phyloP scores from a whole-genome alignment of 306 rosid species.

The Prinsepia uniflora region DNA sequence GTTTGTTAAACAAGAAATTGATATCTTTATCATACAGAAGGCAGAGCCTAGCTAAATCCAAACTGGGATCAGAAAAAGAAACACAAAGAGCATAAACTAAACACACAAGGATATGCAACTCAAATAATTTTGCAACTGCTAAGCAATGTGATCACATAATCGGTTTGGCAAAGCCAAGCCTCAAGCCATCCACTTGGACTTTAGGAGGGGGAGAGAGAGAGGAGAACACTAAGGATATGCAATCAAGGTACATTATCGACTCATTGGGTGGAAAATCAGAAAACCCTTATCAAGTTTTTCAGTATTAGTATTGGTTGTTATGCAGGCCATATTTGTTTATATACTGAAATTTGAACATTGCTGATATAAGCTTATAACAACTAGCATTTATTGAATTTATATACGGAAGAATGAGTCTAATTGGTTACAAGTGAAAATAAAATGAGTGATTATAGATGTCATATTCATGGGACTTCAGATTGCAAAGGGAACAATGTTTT shows the following conservation, averaged over 20 bases:
- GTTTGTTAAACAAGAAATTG: too few species aligned
- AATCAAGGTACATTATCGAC: slow-evolving; percentile 63
- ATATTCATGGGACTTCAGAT: too few species aligned
- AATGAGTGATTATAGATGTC: neutral
- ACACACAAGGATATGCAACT: too few species aligned
- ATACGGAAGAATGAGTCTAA: neutral
- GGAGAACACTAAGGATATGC: slow-evolving; percentile 51
- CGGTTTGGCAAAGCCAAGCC: slow-evolving; percentile 44
- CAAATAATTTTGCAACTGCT: slow-evolving; percentile 69
- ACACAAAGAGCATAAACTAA: too few species aligned
- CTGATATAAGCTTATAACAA: neutral
- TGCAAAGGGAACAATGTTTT: too few species aligned
- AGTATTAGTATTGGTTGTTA: neutral
- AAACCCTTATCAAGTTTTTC: slow-evolving; percentile 1
- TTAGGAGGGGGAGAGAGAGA: slow-evolving; percentile 68
- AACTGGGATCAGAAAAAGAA: too few species aligned
- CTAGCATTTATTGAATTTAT: neutral
- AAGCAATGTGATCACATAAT: slow-evolving; percentile 59
- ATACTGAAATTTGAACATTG: neutral
- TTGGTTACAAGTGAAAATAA: neutral
- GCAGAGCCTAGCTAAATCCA: too few species aligned
- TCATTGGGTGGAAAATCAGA: neutral
- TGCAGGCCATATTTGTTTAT: neutral
- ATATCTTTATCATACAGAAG: too few species aligned
- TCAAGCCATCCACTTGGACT: slow-evolving; percentile 59